Percentiles rank a stretch among this genome's conserved stretches.
Evolutionary conservation across 2,329 filamentous ascomycete genomes (phyloP).

Genomic region (Paraphoma chrysanthemicola): DNA sequence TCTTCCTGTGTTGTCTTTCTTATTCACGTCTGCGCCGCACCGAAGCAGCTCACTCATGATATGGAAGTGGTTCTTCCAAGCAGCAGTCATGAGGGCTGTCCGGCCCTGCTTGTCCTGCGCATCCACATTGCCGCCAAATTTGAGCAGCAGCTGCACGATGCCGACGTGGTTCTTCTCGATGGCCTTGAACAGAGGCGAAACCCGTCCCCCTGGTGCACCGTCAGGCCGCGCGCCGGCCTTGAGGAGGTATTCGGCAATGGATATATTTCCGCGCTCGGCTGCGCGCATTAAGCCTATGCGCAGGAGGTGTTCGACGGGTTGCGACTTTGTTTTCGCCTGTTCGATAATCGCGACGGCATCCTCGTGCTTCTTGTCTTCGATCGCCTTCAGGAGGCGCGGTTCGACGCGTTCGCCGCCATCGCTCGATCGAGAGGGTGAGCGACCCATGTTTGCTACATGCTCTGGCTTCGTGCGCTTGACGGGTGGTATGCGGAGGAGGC

Average conservation of each 20-base stretch:
- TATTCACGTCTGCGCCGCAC: constrained; percentile 48
- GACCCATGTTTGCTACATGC: constrained; percentile 34
- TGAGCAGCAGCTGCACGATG: constrained; percentile 41
- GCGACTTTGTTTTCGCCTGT: constrained; percentile 36
- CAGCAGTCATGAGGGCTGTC: constrained; percentile 48
- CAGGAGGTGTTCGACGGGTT: constrained; percentile 43
- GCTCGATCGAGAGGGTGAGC: constrained; percentile 45
- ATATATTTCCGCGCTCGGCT: constrained; percentile 39
- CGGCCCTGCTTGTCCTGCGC: constrained; percentile 45
- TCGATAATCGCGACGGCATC: constrained; percentile 47
- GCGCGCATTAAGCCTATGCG: constrained; percentile 46
- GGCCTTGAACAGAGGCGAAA: constrained; percentile 40
- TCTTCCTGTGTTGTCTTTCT: constrained; percentile 40
- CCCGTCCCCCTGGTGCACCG: constrained; percentile 36
- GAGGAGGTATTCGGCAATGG: constrained; percentile 41
- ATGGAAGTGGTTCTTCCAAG: constrained; percentile 44
- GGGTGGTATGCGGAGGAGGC: neutral
- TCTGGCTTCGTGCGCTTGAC: constrained; percentile 13
- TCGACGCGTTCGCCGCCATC: constrained; percentile 45
- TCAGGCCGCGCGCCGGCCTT: constrained; percentile 44
- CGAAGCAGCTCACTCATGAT: constrained; percentile 46
- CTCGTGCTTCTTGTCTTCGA: constrained; percentile 39
- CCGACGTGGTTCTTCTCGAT: constrained; percentile 40
- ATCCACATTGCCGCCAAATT: constrained; percentile 41
- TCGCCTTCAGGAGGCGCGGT: constrained; percentile 44